A percentile compares a stretch with the other conserved stretches of the same genome.
Conservation (phyloP, 1,139 yeast species). For the Diutina rugosa region DNA sequence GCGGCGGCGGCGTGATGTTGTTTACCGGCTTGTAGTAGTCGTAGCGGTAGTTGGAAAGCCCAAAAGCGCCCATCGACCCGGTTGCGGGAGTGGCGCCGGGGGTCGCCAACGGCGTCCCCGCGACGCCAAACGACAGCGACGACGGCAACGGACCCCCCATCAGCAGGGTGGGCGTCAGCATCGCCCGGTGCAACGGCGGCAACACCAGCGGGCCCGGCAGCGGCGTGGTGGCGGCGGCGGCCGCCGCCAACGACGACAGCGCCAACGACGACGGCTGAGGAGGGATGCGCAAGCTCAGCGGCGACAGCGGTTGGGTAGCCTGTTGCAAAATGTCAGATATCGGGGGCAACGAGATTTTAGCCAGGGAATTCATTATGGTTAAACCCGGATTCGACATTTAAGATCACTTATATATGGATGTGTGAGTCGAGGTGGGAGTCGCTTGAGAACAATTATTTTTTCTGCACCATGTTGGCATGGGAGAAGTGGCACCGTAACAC, state of each 20-base stretch:
- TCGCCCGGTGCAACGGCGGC: background rate
- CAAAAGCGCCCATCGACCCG: background rate
- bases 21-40: background rate
- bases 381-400: background rate
- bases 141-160: background rate
- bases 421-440: background rate
- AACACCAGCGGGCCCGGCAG: background rate
- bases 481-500: background rate
- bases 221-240: background rate
- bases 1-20: background rate
- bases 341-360: constrained; percentile 1
- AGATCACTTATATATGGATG: background rate
- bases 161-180: background rate
- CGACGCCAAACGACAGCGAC: background rate
- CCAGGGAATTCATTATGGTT: background rate
- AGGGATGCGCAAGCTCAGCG: background rate
- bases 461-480: background rate
- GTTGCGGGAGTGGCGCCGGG: background rate
- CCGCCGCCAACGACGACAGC: background rate
- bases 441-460: background rate
- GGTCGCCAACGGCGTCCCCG: background rate
- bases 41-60: background rate
- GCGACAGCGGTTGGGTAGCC: background rate
- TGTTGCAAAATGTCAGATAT: constrained; percentile 1
- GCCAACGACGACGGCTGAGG: background rate